phyloP scores from a whole-genome alignment of 805 yeast species.

The Nakazawaea laoshanensis region DNA sequence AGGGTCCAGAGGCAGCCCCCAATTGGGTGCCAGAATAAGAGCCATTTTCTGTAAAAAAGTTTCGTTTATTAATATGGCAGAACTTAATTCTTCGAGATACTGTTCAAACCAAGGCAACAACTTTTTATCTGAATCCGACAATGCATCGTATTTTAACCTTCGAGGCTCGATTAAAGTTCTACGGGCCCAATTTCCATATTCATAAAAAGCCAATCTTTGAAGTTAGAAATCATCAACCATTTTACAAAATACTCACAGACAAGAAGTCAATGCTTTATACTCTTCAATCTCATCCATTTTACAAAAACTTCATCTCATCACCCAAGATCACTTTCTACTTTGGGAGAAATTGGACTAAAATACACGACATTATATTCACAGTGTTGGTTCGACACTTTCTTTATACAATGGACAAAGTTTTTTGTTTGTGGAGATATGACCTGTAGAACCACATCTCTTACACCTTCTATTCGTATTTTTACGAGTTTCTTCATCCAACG shows the following conservation, averaged over 20 bases:
- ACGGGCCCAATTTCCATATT: constrained; percentile 27
- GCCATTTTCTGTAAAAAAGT: constrained; percentile 36
- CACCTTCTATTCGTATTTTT: constrained; percentile 75
- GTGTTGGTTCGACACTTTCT: no score
- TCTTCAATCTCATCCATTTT: constrained; percentile 17
- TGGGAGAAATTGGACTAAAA: no score
- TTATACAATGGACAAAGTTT: constrained; percentile 82
- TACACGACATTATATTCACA: no score
- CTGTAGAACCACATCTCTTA: constrained; percentile 91
- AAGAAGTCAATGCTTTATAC: constrained; percentile 21
- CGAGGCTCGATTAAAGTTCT: constrained; percentile 23
- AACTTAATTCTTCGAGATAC: constrained; percentile 29
- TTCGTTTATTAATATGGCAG: constrained; percentile 36
- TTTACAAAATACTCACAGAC: constrained; percentile 15
- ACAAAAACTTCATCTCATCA: no score
- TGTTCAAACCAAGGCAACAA: constrained; percentile 42
- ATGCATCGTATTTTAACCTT: constrained; percentile 22
- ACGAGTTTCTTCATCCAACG: not conserved
- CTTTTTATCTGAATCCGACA: constrained; percentile 30
- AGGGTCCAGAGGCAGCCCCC: constrained; percentile 38
- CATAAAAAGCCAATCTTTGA: constrained; percentile 19
- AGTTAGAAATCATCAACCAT: no score
- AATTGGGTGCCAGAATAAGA: constrained; percentile 30
- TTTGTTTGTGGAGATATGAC: constrained; percentile 88
- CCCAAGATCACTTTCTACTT: no score